A percentile compares a stretch with the other conserved stretches of the same genome.
phyloP scores from a whole-genome alignment of 495 filamentous ascomycete genomes.

The Trichocladium uniseriatum region DNA sequence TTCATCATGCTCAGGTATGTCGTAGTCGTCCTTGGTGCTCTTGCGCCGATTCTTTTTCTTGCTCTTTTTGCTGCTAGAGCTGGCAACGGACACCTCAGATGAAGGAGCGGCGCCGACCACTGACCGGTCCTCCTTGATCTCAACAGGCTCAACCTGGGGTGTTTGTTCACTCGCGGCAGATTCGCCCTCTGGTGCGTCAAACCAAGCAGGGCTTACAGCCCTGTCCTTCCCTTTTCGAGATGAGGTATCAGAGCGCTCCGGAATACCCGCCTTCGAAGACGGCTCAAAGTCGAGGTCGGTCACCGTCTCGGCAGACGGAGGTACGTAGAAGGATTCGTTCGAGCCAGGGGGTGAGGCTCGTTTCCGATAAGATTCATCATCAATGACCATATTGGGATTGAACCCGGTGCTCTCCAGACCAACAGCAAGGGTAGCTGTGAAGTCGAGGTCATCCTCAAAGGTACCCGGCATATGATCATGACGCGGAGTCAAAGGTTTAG shows the following conservation, averaged over 20 bases:
- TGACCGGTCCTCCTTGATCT: constrained; percentile 1
- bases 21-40: constrained; percentile 26
- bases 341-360: constrained; percentile 57
- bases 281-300: constrained; percentile 23
- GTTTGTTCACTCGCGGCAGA: background rate
- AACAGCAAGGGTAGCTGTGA: constrained; percentile 61
- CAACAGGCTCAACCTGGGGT: background rate
- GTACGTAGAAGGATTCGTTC: constrained; percentile 38
- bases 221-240: background rate
- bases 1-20: constrained; percentile 25
- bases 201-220: background rate
- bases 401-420: constrained; percentile 59
- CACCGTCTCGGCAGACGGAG: constrained; percentile 38
- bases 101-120: constrained; percentile 16
- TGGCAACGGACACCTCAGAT: constrained; percentile 23
- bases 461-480: constrained; percentile 36
- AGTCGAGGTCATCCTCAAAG: constrained; percentile 54
- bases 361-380: constrained; percentile 52
- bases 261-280: background rate
- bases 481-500: constrained; percentile 29
- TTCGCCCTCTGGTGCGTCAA: background rate
- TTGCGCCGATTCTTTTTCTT: constrained; percentile 21
- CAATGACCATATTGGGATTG: constrained; percentile 59
- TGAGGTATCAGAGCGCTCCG: constrained; percentile 11
- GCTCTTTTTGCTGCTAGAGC: constrained; percentile 19